phyloP scores from a whole-genome alignment of 148 eudicot species.

The Heliosperma pusillum region DNA sequence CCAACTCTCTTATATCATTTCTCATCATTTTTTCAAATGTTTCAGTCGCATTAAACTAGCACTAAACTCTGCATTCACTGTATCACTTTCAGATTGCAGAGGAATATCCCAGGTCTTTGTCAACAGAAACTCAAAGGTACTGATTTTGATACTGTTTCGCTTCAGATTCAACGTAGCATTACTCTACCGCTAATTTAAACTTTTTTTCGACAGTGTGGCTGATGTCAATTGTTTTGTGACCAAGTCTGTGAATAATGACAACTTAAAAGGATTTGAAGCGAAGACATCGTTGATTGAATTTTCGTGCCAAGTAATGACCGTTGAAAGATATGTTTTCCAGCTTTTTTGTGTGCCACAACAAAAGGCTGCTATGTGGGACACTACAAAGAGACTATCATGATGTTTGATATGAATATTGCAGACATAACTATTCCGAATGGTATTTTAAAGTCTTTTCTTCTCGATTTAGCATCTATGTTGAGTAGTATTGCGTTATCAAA shows the following conservation, averaged over 20 bases:
- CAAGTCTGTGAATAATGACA: slow-evolving; percentile 2
- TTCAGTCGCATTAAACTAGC: background rate
- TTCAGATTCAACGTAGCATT: background rate
- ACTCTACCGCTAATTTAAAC: background rate
- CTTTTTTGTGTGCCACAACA: slow-evolving; percentile 16
- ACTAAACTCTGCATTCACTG: slow-evolving; percentile 9
- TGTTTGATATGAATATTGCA: background rate
- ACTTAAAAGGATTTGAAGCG: background rate
- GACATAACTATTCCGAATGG: background rate
- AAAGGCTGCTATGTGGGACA: slow-evolving; percentile 16
- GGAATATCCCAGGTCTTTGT: slow-evolving; percentile 13
- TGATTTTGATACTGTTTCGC: background rate
- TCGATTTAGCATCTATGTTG: background rate
- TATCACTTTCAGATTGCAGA: slow-evolving; percentile 19
- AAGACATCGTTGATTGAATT: slow-evolving; percentile 19
- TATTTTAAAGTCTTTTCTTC: background rate
- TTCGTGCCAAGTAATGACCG: slow-evolving; percentile 33
- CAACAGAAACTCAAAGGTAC: slow-evolving; percentile 25
- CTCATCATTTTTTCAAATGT: background rate
- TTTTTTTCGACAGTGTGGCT: slow-evolving; percentile 21
- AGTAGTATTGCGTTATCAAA: background rate
- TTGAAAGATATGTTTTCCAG: slow-evolving; percentile 30
- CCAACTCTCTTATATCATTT: slow-evolving; percentile 2
- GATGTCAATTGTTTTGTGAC: slow-evolving; percentile 11
- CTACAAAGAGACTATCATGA: slow-evolving; percentile 19